Conservation (phyloP, 2,329 filamentous ascomycete genomes). For the Fusarium nurragi region DNA sequence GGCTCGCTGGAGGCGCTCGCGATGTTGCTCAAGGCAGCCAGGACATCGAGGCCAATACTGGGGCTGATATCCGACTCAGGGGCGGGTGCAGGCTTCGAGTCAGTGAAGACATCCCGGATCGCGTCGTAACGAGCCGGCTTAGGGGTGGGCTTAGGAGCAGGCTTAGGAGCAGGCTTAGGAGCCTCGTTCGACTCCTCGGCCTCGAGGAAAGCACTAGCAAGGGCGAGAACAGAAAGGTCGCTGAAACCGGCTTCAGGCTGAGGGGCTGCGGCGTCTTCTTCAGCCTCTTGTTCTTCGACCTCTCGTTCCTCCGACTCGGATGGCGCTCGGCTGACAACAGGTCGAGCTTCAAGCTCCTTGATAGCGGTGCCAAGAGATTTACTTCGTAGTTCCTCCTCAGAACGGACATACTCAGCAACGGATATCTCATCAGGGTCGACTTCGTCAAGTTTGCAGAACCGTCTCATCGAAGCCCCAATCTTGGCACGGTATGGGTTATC, state of each 20-base stretch:
- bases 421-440: constrained; percentile 49
- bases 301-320: constrained; percentile 44
- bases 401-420: constrained; percentile 47
- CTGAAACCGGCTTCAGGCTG: constrained; percentile 44
- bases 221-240: constrained; percentile 46
- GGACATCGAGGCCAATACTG: constrained; percentile 45
- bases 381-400: constrained; percentile 48
- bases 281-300: constrained; percentile 37
- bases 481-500: constrained; percentile 49
- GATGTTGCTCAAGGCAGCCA: constrained; percentile 50
- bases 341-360: constrained; percentile 47
- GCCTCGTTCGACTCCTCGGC: constrained; percentile 43
- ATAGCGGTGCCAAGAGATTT: constrained; percentile 51
- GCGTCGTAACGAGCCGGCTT: constrained; percentile 51
- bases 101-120: constrained; percentile 55
- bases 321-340: constrained; percentile 41
- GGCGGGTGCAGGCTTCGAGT: constrained; percentile 47
- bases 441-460: constrained; percentile 51
- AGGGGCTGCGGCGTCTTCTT: constrained; percentile 32
- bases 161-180: constrained; percentile 43
- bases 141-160: constrained; percentile 25
- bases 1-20: constrained; percentile 42
- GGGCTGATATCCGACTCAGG: constrained; percentile 40
- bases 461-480: constrained; percentile 49
- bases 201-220: constrained; percentile 47